Evolutionary conservation across 2,329 filamentous ascomycete genomes (phyloP), one percentile per base, ranked within the genome.

Genomic region (Talaromyces sp.): DNA sequence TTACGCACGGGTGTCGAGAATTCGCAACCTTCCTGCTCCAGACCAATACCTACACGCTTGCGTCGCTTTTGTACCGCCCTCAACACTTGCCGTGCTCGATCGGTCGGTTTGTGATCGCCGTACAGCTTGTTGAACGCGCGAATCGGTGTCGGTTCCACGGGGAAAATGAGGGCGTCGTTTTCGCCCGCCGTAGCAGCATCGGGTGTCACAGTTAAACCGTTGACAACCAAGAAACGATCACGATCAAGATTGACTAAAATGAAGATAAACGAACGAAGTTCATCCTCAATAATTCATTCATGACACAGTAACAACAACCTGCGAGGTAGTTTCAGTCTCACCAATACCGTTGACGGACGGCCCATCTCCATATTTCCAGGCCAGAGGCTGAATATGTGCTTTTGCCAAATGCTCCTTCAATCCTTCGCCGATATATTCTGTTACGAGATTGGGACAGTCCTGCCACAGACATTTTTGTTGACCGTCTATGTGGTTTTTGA

Each of bases 321-420:
- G 62, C 54, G 44, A 60, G 46, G 60, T 63, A 42, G 42, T 58
- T 42, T 58, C 61, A 42, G 69, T 77, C 82, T 83, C 80, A 87
- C 85, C 84, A 76, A 80, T 81, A 69, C 80, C 74, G 65, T 80
- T 80, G 63, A 80, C 79, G 55, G 77, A 77, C 46, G 84, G 84
- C 59, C 86, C 85, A 74, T 87, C 84, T n/a, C 85, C 85, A 48
- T 83, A 75, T 67, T 79, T 76, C 81, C 83, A 84, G n/a, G 82
- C 82, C 48, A 86, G 69, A 18, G 80, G 76, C 21, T 73, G 71
- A n/a, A 88, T 69, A 71, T 88, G 86, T 21, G 69, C 70, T 35
- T 76, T 70, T 62, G 82, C 78, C 25, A 87, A 69, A 68, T 88
- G 86, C 23, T 75, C 71, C 58, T 77, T 72, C 78, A 85, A 83